Base-by-base conservation (phyloP, 2,329 filamentous ascomycete species). In the Xylariaceae sp. region DNA sequence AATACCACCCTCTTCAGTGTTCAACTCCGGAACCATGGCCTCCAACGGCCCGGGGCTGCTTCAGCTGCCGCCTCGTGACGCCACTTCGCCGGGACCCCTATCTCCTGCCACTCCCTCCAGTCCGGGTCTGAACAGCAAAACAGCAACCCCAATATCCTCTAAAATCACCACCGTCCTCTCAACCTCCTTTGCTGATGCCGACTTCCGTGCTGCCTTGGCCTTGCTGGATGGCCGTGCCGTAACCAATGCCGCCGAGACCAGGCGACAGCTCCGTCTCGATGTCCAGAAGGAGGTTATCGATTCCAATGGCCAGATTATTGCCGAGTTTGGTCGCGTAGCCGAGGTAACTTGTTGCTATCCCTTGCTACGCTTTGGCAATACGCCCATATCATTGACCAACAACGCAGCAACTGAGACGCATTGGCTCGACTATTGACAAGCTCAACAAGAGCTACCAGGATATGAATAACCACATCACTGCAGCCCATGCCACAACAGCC, bases 211-310 rank as follows among this genome's bases (percentile, higher is more conserved):
- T 75, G 87, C 91, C 13, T 74, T 99, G 31, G 77, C 82, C 47
- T 83, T 94, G 1, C 75, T 97, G 17, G 93, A 97, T 70, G 75
- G 82, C 45, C 81, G 89, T 34, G 79, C 79, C 1, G 70, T 91
- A 13, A 75, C 80, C 50, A 97, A 96, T 66, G 89, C 84, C 12
- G 79, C 89, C 10, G 88, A 92, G 59, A 87, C 86, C 2, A 82
- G 94, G 47, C 84, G 93, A 6, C 86, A 89, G 53, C 73, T 97
- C 14, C 84, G 92, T 14, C 72, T 96, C 1, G 86, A 95, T 66
- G 79, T 96, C 1, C 91, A 97, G 67, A 93, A 88, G 68, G 92
- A 97, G 66, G 89, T 97, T 36, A 92, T 97, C 51, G 84, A 93
- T 59, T 91, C 88, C 71, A 97, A 97, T 82, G 91, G 89, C 45